Evolutionary conservation across 208 protist species (phyloP).

Genomic region (Leishmania arabica): DNA sequence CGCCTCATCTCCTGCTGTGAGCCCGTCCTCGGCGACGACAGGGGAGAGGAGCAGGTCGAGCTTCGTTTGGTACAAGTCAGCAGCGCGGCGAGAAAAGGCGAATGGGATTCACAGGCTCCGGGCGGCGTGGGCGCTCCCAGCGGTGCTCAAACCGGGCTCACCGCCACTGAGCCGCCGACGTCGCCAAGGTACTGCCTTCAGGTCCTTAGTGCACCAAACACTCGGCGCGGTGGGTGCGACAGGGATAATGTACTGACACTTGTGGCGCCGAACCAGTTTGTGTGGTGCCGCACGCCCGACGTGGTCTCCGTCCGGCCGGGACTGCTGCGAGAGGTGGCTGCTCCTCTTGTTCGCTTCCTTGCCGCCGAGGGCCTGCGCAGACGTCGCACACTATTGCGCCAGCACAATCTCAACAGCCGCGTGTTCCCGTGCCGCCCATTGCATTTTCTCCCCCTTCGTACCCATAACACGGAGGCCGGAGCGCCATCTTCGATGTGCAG

Average conservation of each 20-base stretch:
- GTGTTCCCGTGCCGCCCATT: conserved; percentile 29
- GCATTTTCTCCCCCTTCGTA: conserved; percentile 11
- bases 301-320: conserved; percentile 13
- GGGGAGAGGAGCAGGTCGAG: conserved; percentile 16
- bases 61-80: conserved; percentile 24
- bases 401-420: conserved; percentile 5
- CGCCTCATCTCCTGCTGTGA: conserved; percentile 59
- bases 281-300: conserved; percentile 17
- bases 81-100: neutral
- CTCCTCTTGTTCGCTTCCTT: conserved; percentile 17
- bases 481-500: neutral
- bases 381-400: conserved; percentile 17
- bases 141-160: neutral
- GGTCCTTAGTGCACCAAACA: conserved; percentile 4
- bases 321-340: conserved; percentile 12
- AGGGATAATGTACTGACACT: conserved; percentile 20
- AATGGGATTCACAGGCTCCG: neutral
- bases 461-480: neutral
- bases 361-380: conserved; percentile 8
- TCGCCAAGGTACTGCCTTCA: conserved; percentile 2
- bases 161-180: neutral
- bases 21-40: conserved; percentile 6
- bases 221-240: neutral
- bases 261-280: conserved; percentile 21
- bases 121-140: neutral